Percentiles rank a stretch among this genome's conserved stretches.
These are phyloP conservation scores for Podila clonocystis DNA, from an alignment of 192 early-diverging fungal genomes.

Conservation along the genomic window DNA sequence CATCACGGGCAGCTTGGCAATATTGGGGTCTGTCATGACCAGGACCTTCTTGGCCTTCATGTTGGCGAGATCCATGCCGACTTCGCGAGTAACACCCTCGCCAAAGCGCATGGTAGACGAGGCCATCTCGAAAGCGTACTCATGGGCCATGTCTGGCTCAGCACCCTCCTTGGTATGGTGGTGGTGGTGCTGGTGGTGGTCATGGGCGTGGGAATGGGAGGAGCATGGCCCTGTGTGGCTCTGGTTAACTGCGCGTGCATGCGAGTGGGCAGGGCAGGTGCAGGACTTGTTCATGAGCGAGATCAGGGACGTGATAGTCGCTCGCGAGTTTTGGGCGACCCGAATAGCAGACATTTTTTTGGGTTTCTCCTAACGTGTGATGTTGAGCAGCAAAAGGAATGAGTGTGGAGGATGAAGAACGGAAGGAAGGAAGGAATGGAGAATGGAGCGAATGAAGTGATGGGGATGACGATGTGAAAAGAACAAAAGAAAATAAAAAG, in stretches of 20 bases:
- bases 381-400: not conserved
- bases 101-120: constrained; percentile 91
- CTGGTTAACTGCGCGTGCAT: constrained; percentile 27
- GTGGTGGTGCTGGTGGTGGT: constrained; percentile 7
- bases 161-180: not conserved
- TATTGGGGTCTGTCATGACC: constrained; percentile 84
- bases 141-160: constrained; percentile 31
- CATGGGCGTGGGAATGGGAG: constrained; percentile 26
- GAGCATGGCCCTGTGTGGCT: not conserved
- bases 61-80: constrained; percentile 86
- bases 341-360: constrained; percentile 31
- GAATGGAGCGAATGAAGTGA: not conserved
- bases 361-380: not conserved
- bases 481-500: not conserved
- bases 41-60: constrained; percentile 84
- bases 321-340: constrained; percentile 35
- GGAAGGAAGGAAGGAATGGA: not conserved
- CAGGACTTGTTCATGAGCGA: constrained; percentile 54
- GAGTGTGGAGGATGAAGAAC: not conserved
- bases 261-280: constrained; percentile 44
- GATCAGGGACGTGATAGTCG: constrained; percentile 50
- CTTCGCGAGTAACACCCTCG: constrained; percentile 81
- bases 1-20: constrained; percentile 79
- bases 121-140: constrained; percentile 90
- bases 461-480: constrained; percentile 1